Percentiles rank a stretch among this genome's conserved stretches.
Conservation (phyloP, 495 filamentous ascomycete species). For the Penicillium daleae region DNA sequence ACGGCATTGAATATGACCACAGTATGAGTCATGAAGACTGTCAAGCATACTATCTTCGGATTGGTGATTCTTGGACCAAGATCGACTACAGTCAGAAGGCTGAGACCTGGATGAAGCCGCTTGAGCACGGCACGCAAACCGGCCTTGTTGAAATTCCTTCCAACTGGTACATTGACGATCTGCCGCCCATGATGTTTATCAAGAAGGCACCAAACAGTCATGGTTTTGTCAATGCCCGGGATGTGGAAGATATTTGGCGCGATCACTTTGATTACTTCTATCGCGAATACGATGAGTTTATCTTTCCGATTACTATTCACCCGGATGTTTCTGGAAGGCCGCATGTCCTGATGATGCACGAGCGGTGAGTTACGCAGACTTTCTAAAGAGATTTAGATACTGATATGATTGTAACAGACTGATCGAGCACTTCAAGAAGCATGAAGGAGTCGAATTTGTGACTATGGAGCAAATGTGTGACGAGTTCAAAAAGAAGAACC, state of each 20-base stretch:
- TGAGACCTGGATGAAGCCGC: constrained; percentile 68
- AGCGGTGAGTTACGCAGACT: constrained; percentile 32
- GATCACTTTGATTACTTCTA: constrained; percentile 73
- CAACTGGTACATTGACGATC: constrained; percentile 70
- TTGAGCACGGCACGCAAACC: constrained; percentile 54
- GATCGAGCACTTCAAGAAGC: constrained; percentile 72
- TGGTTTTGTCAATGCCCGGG: constrained; percentile 61
- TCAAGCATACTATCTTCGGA: constrained; percentile 64
- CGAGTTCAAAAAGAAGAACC: constrained; percentile 57
- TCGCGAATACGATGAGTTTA: constrained; percentile 67
- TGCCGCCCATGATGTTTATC: constrained; percentile 64
- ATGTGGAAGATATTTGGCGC: constrained; percentile 59
- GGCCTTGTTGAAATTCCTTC: constrained; percentile 67
- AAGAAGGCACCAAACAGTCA: constrained; percentile 60
- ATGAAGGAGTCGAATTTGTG: constrained; percentile 74
- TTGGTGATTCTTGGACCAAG: constrained; percentile 61
- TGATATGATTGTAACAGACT: constrained; percentile 33
- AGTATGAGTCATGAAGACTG: constrained; percentile 68
- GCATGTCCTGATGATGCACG: constrained; percentile 68
- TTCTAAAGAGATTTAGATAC: background rate
- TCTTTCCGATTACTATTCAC: constrained; percentile 71
- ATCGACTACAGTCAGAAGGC: constrained; percentile 63
- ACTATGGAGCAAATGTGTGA: constrained; percentile 69
- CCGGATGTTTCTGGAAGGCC: constrained; percentile 68
- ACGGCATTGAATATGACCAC: constrained; percentile 73